Conservation (phyloP, 1,284 basidiomycete species). For the Boletus smithii region DNA sequence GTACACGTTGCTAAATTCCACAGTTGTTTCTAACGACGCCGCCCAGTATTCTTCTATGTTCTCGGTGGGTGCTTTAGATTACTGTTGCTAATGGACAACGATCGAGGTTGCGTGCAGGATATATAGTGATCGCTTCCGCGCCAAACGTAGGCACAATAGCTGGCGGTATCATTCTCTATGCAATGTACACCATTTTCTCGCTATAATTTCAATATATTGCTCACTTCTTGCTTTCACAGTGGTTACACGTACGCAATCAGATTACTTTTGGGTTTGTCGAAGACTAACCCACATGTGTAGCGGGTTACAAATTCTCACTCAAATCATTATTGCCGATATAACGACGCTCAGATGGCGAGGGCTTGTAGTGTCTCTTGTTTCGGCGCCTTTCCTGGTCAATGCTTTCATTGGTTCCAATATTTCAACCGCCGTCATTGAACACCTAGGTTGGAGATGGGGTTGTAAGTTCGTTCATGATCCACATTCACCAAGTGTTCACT, state of each 20-base stretch:
- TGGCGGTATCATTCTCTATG: conserved; percentile 56
- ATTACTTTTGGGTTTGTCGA: neutral
- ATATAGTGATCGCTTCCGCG: conserved; percentile 68
- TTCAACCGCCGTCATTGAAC: conserved; percentile 51
- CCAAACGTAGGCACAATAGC: conserved; percentile 48
- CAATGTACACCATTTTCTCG: conserved; percentile 40
- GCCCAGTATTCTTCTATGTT: conserved; percentile 54
- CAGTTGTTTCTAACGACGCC: neutral
- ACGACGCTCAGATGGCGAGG: conserved; percentile 79
- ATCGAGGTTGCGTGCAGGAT: conserved; percentile 47
- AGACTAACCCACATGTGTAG: conserved; percentile 22
- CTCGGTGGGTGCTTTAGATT: conserved; percentile 38
- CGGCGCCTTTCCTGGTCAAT: conserved; percentile 67
- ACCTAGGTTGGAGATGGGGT: conserved; percentile 72
- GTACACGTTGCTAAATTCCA: conserved; percentile 27
- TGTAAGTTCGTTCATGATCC: conserved; percentile 41
- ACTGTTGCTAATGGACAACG: too few relatives aligned
- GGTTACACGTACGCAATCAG: conserved; percentile 47
- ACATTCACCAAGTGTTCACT: neutral
- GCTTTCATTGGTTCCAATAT: conserved; percentile 73
- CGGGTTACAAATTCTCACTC: conserved; percentile 71
- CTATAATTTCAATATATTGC: neutral
- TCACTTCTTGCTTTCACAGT: conserved; percentile 30
- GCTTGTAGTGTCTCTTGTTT: conserved; percentile 61
- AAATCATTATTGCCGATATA: conserved; percentile 76